phyloP scores from a whole-genome alignment of 148 eudicot genomes.

The Fagopyrum esculentum region DNA sequence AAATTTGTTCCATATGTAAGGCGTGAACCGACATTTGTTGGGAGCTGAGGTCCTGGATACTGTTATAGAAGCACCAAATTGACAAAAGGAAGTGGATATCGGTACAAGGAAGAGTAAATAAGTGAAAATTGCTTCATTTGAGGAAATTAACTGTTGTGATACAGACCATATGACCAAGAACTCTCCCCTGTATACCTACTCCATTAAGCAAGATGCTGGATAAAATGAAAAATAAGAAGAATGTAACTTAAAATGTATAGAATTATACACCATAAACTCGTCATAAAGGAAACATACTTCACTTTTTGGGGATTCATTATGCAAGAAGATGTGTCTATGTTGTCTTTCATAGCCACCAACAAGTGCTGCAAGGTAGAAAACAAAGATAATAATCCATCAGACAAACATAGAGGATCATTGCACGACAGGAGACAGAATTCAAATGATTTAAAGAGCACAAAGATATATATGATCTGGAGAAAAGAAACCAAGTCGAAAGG shows the following conservation, averaged over 20 bases:
- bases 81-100: conserved; percentile 16
- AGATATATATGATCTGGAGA: neutral
- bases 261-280: neutral
- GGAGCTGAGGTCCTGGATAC: conserved; percentile 74
- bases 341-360: conserved; percentile 67
- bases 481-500: neutral
- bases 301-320: conserved; percentile 57
- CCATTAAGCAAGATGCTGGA: conserved; percentile 86
- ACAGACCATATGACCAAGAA: conserved; percentile 47
- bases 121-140: neutral
- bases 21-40: conserved; percentile 42
- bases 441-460: neutral
- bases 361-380: conserved; percentile 38
- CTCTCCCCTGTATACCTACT: conserved; percentile 54
- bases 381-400: neutral
- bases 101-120: neutral
- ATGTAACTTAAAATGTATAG: conserved; percentile 11
- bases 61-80: conserved; percentile 21
- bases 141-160: neutral
- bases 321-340: conserved; percentile 69
- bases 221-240: conserved; percentile 17
- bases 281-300: conserved; percentile 37
- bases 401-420: neutral
- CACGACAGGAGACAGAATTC: neutral
- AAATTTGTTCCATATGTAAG: conserved; percentile 77